Percentiles rank a stretch among this genome's conserved stretches.
Conservation (phyloP, 2,329 filamentous ascomycete genomes). For the Cucurbitaria berberidis region DNA sequence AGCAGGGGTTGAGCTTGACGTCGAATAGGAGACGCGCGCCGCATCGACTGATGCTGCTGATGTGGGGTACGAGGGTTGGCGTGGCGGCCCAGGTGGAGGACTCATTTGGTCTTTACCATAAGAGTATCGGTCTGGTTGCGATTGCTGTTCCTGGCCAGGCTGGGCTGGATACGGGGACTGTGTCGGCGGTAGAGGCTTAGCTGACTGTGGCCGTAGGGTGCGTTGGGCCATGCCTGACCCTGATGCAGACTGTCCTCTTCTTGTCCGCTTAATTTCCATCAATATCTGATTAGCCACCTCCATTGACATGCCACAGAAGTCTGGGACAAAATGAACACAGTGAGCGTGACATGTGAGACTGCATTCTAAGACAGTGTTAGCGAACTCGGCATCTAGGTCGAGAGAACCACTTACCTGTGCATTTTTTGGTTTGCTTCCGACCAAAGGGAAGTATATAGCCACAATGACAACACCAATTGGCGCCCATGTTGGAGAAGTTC, state of each 20-base stretch:
- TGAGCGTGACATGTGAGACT: slow-evolving; percentile 86
- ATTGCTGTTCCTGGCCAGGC: slow-evolving; percentile 49
- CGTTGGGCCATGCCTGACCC: slow-evolving; percentile 56
- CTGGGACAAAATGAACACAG: slow-evolving; percentile 93
- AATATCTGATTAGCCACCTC: slow-evolving; percentile 93
- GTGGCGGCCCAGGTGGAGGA: slow-evolving; percentile 46
- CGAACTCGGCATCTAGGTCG: slow-evolving; percentile 5
- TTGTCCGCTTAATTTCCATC: slow-evolving; percentile 81
- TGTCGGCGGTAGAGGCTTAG: slow-evolving; percentile 52
- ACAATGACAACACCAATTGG: slow-evolving; percentile 99
- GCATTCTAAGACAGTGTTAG: slow-evolving; percentile 70
- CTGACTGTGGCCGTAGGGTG: slow-evolving; percentile 45
- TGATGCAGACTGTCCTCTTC: slow-evolving; percentile 66
- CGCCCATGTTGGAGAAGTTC: slow-evolving; percentile 95
- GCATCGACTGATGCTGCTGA: slow-evolving; percentile 54
- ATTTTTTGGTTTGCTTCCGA: slow-evolving; percentile 93
- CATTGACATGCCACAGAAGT: slow-evolving; percentile 99
- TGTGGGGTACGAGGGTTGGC: slow-evolving; percentile 50
- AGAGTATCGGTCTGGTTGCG: slow-evolving; percentile 53
- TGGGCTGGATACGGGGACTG: slow-evolving; percentile 41
- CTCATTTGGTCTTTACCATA: slow-evolving; percentile 55
- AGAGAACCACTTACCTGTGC: slow-evolving; percentile 68
- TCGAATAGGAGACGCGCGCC: slow-evolving; percentile 54
- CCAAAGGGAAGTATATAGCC: slow-evolving; percentile 95
- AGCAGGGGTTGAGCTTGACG: slow-evolving; percentile 43